Percentiles rank a stretch among this genome's conserved stretches.
phyloP scores from a whole-genome alignment of 2,329 filamentous ascomycete species.

The Emergomyces pasteurianus region DNA sequence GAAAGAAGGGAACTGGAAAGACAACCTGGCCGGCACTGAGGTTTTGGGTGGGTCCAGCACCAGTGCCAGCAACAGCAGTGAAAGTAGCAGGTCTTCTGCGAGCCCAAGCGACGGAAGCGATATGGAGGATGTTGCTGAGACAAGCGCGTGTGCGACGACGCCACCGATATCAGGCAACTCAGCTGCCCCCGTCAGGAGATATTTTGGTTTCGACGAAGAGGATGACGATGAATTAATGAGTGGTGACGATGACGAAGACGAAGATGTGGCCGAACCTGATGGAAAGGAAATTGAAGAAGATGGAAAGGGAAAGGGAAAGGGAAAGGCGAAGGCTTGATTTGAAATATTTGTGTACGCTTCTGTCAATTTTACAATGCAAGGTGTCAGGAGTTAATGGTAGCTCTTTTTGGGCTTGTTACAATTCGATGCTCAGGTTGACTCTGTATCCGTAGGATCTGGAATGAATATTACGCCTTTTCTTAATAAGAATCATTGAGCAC shows the following conservation, averaged over 20 bases:
- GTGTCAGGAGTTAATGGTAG: constrained; percentile 12
- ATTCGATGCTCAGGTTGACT: neutral
- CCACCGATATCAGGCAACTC: constrained; percentile 15
- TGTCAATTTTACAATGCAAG: constrained; percentile 8
- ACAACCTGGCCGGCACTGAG: constrained; percentile 28
- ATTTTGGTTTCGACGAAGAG: constrained; percentile 38
- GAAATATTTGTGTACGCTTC: constrained; percentile 1
- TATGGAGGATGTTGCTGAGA: constrained; percentile 20
- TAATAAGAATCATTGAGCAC: neutral
- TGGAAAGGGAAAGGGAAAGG: constrained; percentile 26
- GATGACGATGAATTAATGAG: constrained; percentile 30
- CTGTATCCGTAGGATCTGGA: neutral
- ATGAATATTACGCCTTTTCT: neutral
- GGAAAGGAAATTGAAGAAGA: constrained; percentile 20
- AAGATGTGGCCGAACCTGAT: constrained; percentile 3
- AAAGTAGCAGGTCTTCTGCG: constrained; percentile 18
- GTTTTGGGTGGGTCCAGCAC: constrained; percentile 26
- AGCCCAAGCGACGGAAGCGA: constrained; percentile 27
- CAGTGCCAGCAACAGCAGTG: constrained; percentile 26
- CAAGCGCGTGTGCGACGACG: constrained; percentile 17
- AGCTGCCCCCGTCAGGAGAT: constrained; percentile 23
- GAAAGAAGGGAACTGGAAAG: constrained; percentile 44
- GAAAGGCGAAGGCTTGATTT: constrained; percentile 22
- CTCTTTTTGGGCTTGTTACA: neutral
- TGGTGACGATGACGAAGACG: constrained; percentile 31